phyloP scores from a whole-genome alignment of 495 filamentous ascomycete species.

The Penicillium subrubescens region DNA sequence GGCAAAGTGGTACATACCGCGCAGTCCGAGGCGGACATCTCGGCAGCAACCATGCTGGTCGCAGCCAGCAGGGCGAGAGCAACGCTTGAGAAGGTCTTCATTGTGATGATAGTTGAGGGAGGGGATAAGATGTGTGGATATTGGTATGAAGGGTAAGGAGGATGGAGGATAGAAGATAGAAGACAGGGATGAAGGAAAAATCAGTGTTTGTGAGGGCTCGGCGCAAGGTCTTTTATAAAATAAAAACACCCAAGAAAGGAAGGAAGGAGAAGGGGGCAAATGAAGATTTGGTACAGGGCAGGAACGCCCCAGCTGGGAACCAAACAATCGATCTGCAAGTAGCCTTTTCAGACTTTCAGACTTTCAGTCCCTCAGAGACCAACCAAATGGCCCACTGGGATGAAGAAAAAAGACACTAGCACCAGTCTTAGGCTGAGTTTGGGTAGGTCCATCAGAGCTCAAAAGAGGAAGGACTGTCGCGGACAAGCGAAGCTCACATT shows the following conservation, averaged over 20 bases:
- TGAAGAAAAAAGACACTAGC: conserved; percentile 12
- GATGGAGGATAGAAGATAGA: not conserved
- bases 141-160: conserved; percentile 2
- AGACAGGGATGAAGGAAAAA: not conserved
- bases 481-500: not conserved
- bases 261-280: conserved; percentile 1
- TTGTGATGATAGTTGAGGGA: conserved; percentile 23
- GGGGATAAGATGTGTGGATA: not conserved
- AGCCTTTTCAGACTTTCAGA: conserved; percentile 4
- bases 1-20: conserved; percentile 31
- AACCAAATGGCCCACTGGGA: not conserved
- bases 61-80: conserved; percentile 41
- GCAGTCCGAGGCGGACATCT: conserved; percentile 37
- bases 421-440: conserved; percentile 1
- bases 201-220: not conserved
- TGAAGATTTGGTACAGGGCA: not conserved
- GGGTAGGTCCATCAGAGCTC: not conserved
- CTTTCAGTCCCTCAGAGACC: not conserved
- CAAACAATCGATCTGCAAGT: conserved; percentile 19
- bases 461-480: not conserved
- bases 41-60: conserved; percentile 32
- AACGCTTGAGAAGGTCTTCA: conserved; percentile 44
- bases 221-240: conserved; percentile 20
- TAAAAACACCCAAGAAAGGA: not conserved
- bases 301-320: conserved; percentile 13